Conservation (phyloP, 1,284 basidiomycete genomes). For the Rugosomyces carneus region DNA sequence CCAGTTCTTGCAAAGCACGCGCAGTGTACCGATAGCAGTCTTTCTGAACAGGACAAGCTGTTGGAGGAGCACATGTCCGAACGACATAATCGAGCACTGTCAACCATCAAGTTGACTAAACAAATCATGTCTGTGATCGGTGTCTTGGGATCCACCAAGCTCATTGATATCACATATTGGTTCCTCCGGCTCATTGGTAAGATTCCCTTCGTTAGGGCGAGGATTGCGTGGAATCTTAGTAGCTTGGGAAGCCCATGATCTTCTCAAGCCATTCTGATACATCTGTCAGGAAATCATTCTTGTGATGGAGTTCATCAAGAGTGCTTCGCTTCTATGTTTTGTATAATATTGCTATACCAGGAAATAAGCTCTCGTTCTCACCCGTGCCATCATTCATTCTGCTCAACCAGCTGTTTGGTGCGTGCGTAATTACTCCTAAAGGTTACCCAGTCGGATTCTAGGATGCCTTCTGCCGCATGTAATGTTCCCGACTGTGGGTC, state of each 20-base stretch:
- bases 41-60: constrained; percentile 11
- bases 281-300: not conserved
- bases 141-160: constrained; percentile 6
- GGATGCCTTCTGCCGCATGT: constrained; percentile 37
- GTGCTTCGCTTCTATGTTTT: not conserved
- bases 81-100: constrained; percentile 18
- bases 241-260: constrained; percentile 17
- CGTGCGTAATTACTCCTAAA: constrained; percentile 32
- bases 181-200: constrained; percentile 14
- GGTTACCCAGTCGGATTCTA: constrained; percentile 54
- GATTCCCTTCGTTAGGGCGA: constrained; percentile 13
- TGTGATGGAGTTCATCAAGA: not conserved
- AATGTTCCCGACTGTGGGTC: constrained; percentile 27
- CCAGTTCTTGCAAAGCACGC: constrained; percentile 16
- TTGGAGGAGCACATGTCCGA: constrained; percentile 16
- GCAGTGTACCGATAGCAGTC: constrained; percentile 9
- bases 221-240: constrained; percentile 18
- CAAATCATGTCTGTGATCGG: constrained; percentile 15
- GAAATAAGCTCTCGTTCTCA: not conserved
- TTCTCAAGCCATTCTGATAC: not conserved
- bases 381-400: constrained; percentile 3
- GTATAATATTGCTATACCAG: not conserved
- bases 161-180: constrained; percentile 16
- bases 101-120: constrained; percentile 20
- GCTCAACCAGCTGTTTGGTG: constrained; percentile 16